Conservation (phyloP, 805 yeast genomes). For the Ogataea philodendri region DNA sequence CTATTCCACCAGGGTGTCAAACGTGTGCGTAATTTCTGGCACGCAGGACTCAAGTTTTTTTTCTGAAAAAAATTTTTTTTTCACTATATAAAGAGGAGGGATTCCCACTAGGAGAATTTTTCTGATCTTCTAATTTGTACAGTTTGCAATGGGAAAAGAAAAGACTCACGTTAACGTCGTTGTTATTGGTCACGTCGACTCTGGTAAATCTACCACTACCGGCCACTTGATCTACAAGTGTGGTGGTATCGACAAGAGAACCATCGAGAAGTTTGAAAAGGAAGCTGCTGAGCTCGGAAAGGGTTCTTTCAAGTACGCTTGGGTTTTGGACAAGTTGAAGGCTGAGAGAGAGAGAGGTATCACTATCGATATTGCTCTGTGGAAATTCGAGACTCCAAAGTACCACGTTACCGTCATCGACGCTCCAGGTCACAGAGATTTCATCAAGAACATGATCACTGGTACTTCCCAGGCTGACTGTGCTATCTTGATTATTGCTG, state of each 20-base stretch:
- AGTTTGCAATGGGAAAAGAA: conserved; percentile 65
- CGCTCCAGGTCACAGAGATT: conserved; percentile 96
- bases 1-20: conserved; percentile 1
- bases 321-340: conserved; percentile 94
- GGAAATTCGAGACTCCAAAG: conserved; percentile 91
- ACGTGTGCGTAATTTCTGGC: conserved; percentile 16
- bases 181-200: conserved; percentile 99
- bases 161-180: conserved; percentile 99
- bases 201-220: conserved; percentile 98
- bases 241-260: conserved; percentile 99
- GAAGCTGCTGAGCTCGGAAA: conserved; percentile 97
- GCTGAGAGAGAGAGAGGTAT: conserved; percentile 98
- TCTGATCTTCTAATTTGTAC: conserved; percentile 22
- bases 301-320: conserved; percentile 97
- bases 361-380: conserved; percentile 90
- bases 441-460: conserved; percentile 94
- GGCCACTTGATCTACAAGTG: conserved; percentile 99
- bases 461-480: conserved; percentile 95
- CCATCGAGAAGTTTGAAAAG: conserved; percentile 97
- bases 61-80: conserved; percentile 11
- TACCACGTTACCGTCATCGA: conserved; percentile 84
- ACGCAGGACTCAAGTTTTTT: conserved; percentile 10
- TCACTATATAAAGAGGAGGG: conserved; percentile 18
- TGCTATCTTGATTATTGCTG: conserved; percentile 87
- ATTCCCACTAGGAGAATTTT: conserved; percentile 14